These are phyloP conservation scores for Curvularia lunata DNA, from an alignment of 2,329 filamentous ascomycete species.

Conservation along the genomic window DNA sequence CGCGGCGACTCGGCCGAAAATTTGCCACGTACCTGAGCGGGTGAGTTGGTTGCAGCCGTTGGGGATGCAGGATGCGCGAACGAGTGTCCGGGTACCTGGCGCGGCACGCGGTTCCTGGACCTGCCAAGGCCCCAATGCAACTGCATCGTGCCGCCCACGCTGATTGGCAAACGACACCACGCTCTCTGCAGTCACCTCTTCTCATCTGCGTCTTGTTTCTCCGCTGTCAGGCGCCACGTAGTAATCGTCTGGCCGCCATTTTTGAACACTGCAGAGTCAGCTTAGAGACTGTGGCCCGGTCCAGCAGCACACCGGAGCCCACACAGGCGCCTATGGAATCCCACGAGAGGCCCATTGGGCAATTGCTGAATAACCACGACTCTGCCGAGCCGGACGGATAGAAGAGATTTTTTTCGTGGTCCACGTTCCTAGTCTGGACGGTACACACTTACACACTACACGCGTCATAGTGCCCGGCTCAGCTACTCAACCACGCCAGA, in stretches of 20 bases:
- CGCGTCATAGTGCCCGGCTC: conserved; percentile 6
- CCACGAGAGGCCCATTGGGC: conserved; percentile 5
- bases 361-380: conserved; percentile 2
- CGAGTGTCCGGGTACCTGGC: conserved; percentile 8
- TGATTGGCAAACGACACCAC: not conserved
- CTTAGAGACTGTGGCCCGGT: not conserved
- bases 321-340: not conserved
- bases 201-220: not conserved
- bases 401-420: conserved; percentile 9
- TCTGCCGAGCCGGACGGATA: conserved; percentile 6
- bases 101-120: conserved; percentile 1
- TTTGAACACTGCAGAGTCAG: not conserved
- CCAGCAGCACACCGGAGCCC: not conserved
- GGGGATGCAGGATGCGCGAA: conserved; percentile 7
- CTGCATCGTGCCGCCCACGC: not conserved
- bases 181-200: not conserved
- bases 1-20: not conserved
- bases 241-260: not conserved
- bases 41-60: not conserved
- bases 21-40: conserved; percentile 7
- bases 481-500: not conserved
- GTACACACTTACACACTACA: conserved; percentile 6
- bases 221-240: conserved; percentile 2
- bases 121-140: conserved; percentile 2
- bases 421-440: conserved; percentile 1